A percentile compares a stretch with the other conserved stretches of the same genome.
Conservation (phyloP, 2,329 filamentous ascomycete species). For the Phoma sp. region DNA sequence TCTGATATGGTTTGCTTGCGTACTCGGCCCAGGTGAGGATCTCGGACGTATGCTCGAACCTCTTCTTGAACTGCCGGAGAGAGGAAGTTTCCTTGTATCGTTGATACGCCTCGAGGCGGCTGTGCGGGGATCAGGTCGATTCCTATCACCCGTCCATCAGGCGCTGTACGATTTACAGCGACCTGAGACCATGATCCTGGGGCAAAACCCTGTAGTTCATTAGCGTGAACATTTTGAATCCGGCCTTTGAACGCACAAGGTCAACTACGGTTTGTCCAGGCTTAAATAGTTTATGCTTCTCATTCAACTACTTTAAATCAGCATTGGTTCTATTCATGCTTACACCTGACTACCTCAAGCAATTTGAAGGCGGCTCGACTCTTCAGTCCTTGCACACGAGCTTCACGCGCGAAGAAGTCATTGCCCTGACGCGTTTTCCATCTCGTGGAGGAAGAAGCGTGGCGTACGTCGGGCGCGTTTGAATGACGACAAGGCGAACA, state of each 20-base stretch:
- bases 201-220: conserved; percentile 69
- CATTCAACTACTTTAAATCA: conserved; percentile 69
- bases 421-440: conserved; percentile 82
- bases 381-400: conserved; percentile 80
- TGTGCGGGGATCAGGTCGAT: conserved; percentile 94
- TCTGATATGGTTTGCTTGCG: conserved; percentile 39
- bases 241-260: conserved; percentile 61
- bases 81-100: conserved; percentile 93
- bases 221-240: conserved; percentile 11
- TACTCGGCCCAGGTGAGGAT: conserved; percentile 64
- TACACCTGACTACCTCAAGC: conserved; percentile 68
- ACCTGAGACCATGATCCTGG: conserved; percentile 72
- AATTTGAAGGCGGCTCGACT: conserved; percentile 94
- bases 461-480: conserved; percentile 14
- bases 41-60: conserved; percentile 75
- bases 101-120: conserved; percentile 88
- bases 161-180: conserved; percentile 77
- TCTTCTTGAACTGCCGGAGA: conserved; percentile 74
- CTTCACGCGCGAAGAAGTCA: conserved; percentile 76
- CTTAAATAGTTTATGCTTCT: conserved; percentile 79
- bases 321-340: conserved; percentile 4
- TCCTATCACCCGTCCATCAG: conserved; percentile 80
- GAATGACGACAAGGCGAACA: conserved; percentile 12
- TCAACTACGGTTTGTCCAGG: conserved; percentile 87
- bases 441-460: conserved; percentile 61